A percentile compares a stretch with the other conserved stretches of the same genome.
phyloP scores from a whole-genome alignment of 257 asterid genomes.

The Solanum pimpinellifolium region DNA sequence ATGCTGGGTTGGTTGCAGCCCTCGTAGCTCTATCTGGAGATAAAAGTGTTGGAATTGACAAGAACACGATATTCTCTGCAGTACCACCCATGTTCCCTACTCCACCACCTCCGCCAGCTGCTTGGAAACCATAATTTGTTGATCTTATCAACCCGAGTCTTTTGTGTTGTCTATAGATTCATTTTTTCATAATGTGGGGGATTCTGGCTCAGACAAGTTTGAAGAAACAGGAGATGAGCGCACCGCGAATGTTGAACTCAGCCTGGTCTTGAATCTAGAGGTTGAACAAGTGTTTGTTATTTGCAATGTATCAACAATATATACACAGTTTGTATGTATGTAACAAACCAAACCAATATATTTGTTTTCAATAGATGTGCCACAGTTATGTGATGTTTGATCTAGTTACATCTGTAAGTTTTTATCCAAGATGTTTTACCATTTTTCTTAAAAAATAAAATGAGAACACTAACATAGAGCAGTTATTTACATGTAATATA shows the following conservation, averaged over 20 bases:
- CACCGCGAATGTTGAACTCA: slow-evolving; percentile 1
- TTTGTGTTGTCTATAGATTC: background rate
- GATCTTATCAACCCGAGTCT: background rate
- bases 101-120: slow-evolving; percentile 97
- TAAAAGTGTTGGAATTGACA: slow-evolving; percentile 36
- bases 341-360: background rate
- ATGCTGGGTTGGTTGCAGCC: slow-evolving; percentile 93
- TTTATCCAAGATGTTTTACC: background rate
- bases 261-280: background rate
- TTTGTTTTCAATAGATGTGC: background rate
- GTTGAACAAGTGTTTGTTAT: background rate
- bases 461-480: background rate
- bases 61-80: slow-evolving; percentile 87
- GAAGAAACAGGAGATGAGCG: background rate
- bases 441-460: no score
- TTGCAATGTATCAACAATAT: background rate
- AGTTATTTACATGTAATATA: no score
- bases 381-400: background rate
- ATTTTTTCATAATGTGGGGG: slow-evolving; percentile 10
- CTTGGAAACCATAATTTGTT: slow-evolving; percentile 58
- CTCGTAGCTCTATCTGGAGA: slow-evolving; percentile 84
- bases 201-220: background rate
- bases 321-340: slow-evolving; percentile 11
- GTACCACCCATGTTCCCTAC: slow-evolving; percentile 94
- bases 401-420: background rate